phyloP scores from a whole-genome alignment of 805 yeast genomes.

The Hanseniaspora pseudoguilliermondii region DNA sequence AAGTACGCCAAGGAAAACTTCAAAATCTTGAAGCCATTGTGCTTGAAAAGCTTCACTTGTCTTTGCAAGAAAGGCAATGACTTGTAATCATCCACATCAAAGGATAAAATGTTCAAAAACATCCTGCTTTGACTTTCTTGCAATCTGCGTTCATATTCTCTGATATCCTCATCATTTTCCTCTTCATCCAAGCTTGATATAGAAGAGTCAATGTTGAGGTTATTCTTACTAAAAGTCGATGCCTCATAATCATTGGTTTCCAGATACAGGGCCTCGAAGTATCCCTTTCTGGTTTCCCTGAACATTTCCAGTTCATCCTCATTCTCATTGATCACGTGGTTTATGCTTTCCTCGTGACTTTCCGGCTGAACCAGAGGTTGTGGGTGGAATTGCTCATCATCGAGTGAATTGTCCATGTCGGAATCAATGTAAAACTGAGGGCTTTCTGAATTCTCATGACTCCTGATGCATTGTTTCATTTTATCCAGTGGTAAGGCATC shows the following conservation, averaged over 20 bases:
- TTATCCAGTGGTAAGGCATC: not conserved
- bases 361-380: not conserved
- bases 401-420: not conserved
- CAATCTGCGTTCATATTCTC: conserved; percentile 14
- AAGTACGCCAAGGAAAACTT: conserved; percentile 33
- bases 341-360: not conserved
- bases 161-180: conserved; percentile 14
- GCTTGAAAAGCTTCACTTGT: conserved; percentile 5
- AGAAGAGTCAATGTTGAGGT: not conserved
- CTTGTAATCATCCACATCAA: not conserved
- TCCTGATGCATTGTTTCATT: not conserved
- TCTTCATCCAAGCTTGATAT: not conserved
- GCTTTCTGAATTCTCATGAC: too few relatives aligned
- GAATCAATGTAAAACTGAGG: not conserved
- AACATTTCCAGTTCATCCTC: conserved; percentile 5
- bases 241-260: not conserved
- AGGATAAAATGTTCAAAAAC: not conserved
- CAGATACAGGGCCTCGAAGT: conserved; percentile 5
- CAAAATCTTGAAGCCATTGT: conserved; percentile 11
- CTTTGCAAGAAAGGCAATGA: not conserved
- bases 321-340: not conserved
- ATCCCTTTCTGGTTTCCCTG: conserved; percentile 10
- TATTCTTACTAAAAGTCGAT: too few relatives aligned
- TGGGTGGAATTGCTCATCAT: not conserved
- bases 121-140: not conserved